Percentiles rank a stretch among this genome's conserved stretches.
Conservation (phyloP, 805 yeast species). For the Cyberlindnera galapagoensis region DNA sequence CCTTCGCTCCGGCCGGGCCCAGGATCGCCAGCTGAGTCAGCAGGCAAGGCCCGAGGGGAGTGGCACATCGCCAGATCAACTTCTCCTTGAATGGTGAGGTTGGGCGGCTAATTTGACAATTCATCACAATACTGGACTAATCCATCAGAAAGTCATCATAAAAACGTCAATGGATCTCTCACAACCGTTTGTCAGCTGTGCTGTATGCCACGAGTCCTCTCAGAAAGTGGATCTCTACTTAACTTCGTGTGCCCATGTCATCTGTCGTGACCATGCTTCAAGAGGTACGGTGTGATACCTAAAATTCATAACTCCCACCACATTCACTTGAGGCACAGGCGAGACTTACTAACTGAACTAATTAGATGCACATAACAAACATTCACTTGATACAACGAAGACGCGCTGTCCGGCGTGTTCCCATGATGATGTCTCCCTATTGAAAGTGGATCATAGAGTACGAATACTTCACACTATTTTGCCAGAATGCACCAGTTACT, state of each 20-base stretch:
- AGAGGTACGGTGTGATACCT: slow-evolving; percentile 7
- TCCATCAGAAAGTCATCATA: no score
- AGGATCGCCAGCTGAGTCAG: no score
- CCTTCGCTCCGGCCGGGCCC: background rate
- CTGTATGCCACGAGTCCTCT: slow-evolving; percentile 25
- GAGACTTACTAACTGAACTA: background rate
- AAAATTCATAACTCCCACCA: slow-evolving; percentile 1
- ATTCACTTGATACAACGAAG: slow-evolving; percentile 5
- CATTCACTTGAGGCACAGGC: no score
- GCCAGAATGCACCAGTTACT: background rate
- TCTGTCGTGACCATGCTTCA: slow-evolving; percentile 28
- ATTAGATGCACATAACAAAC: slow-evolving; percentile 3
- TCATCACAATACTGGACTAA: background rate
- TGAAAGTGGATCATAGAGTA: slow-evolving; percentile 12
- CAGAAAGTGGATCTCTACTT: slow-evolving; percentile 22
- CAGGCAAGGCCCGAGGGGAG: no score
- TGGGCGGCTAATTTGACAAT: slow-evolving; percentile 1
- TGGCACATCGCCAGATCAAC: background rate
- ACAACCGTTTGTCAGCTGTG: slow-evolving; percentile 28
- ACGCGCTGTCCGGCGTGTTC: slow-evolving; percentile 15
- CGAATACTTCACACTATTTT: background rate
- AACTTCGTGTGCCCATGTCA: slow-evolving; percentile 34
- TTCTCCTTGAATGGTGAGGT: background rate
- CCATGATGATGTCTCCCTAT: slow-evolving; percentile 13
- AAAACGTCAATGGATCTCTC: slow-evolving; percentile 17